Base-by-base conservation (phyloP, 2,329 filamentous ascomycete species). In the Xylariaceae sp. region DNA sequence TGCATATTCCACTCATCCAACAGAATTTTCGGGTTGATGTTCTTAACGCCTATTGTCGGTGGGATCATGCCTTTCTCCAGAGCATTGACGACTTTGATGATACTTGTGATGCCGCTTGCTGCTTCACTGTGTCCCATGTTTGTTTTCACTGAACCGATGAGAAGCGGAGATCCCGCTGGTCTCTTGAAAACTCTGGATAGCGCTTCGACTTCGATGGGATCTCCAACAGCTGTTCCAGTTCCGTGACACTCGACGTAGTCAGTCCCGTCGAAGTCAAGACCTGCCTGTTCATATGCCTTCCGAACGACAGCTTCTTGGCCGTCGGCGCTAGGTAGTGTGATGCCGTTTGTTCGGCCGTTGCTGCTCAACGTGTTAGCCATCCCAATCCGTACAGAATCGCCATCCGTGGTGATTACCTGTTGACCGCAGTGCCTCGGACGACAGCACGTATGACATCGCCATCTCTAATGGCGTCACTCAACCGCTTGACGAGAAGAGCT, bases 361-460 rank as follows among this genome's bases (percentile, higher is more conserved):
- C 56, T 59, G 11, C 19, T 19, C 19, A 19, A 19, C 19, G 1
- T 19, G 19, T 19, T 19, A 19, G 19, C 19, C 19, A 19, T 19
- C 19, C 19, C 19, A 19, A 19, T 19, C 19, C 19, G 19, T 19
- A 19, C 19, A 19, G 19, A 19, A 19, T 19, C 19, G 19, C 19
- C 19, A 19, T 19, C 19, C 19, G 19, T 19, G 19, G 19, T 19
- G 19, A 19, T 50, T 54, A 57, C 58, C 66, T 64, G 55, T 70
- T 69, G 7, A 64, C 63, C 2, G 55, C 58, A 4, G 52, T 58
- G n/a, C 47, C 27, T n/a, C 58, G 61, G 45, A 70, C 62, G 1
- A 68, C 62, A 27, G 62, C 65, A 5, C 67, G 59, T 35, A 70
- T 66, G 2, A 61, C 55, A 46, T 70, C 61, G 8, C 57, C 55